Evolutionary conservation across 768 basidiomycete species (phyloP).

Genomic region (Leucosporidium scottii): DNA sequence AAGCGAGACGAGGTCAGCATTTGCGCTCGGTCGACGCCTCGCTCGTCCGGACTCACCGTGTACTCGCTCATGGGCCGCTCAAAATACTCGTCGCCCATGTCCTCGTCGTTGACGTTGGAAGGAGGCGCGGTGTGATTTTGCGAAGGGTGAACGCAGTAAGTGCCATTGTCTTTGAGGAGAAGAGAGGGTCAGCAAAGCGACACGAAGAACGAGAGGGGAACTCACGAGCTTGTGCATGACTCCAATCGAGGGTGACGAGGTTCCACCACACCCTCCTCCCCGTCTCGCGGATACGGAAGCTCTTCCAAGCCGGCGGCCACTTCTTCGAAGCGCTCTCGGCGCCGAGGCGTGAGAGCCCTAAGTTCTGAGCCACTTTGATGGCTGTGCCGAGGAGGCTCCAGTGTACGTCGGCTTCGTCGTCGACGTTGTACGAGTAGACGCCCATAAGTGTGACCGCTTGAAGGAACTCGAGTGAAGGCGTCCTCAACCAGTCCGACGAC

Average conservation of each 20-base stretch:
- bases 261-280: slow-evolving; percentile 26
- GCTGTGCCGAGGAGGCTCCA: slow-evolving; percentile 14
- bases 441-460: slow-evolving; percentile 19
- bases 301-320: slow-evolving; percentile 19
- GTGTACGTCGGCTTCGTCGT: slow-evolving; percentile 15
- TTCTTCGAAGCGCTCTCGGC: slow-evolving; percentile 1
- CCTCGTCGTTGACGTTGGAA: slow-evolving; percentile 7
- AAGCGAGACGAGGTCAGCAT: background rate
- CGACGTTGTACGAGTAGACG: slow-evolving; percentile 25
- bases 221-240: slow-evolving; percentile 8
- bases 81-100: background rate
- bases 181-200: background rate
- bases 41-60: background rate
- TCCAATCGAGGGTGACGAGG: slow-evolving; percentile 27
- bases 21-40: background rate
- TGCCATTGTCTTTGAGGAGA: slow-evolving; percentile 6
- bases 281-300: slow-evolving; percentile 11
- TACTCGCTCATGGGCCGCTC: background rate
- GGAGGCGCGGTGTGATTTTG: slow-evolving; percentile 22
- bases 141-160: slow-evolving; percentile 16
- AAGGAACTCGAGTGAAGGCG: slow-evolving; percentile 22
- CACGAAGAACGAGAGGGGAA: background rate
- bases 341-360: slow-evolving; percentile 18
- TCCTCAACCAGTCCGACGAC: slow-evolving; percentile 13
- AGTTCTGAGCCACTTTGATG: slow-evolving; percentile 22